Evolutionary conservation across 139 green algal species (phyloP).

Genomic region (Chlorella vulgaris): DNA sequence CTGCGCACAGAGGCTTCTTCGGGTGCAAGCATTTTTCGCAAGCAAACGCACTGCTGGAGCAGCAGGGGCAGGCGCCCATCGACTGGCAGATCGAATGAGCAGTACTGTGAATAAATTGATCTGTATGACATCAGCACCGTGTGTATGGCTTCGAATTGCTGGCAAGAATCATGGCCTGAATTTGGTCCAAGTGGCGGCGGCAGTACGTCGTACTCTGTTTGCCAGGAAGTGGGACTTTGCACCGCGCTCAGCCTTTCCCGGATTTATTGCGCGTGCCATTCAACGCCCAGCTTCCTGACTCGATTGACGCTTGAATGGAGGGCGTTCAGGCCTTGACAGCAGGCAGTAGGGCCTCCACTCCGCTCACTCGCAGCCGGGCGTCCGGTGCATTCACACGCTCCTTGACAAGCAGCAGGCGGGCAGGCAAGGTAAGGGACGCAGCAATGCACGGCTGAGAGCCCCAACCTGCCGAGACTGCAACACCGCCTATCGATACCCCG

Average conservation of each 20-base stretch:
- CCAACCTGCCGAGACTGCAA: too few relatives aligned
- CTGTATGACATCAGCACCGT: too few relatives aligned
- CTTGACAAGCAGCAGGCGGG: background rate
- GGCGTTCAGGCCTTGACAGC: background rate
- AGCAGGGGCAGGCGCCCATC: constrained; percentile 69
- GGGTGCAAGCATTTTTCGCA: constrained; percentile 88
- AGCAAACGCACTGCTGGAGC: constrained; percentile 75
- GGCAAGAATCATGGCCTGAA: too few relatives aligned
- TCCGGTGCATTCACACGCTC: background rate
- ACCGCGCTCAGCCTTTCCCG: background rate
- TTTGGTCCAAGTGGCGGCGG: too few relatives aligned
- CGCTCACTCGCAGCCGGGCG: background rate
- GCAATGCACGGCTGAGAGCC: too few relatives aligned
- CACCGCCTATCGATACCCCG: too few relatives aligned
- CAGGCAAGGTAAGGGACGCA: background rate
- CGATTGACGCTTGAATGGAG: background rate
- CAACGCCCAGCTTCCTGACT: background rate
- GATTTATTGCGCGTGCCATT: background rate
- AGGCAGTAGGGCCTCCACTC: background rate
- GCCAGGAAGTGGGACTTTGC: background rate
- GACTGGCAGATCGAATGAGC: constrained; percentile 77
- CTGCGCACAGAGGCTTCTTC: constrained; percentile 85
- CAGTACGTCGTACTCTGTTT: background rate
- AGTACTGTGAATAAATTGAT: too few relatives aligned
- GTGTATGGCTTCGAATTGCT: too few relatives aligned